Percentiles rank a stretch among this genome's conserved stretches.
phyloP scores from a whole-genome alignment of 768 basidiomycete species.

The Rhodotorula babjevae region DNA sequence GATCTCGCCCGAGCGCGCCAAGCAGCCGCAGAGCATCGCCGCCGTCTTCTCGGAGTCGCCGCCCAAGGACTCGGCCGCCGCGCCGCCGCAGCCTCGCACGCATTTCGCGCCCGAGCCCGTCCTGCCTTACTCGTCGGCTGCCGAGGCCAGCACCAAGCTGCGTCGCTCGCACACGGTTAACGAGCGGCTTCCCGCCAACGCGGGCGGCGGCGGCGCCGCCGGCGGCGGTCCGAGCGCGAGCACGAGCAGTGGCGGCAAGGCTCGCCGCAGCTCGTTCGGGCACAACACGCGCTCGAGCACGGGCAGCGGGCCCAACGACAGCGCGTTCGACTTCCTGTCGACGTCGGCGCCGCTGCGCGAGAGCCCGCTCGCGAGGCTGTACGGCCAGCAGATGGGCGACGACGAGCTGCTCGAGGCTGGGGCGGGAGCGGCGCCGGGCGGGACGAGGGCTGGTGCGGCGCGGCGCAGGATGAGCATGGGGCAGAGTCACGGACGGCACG shows the following conservation, averaged over 20 bases:
- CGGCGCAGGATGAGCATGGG: conserved; percentile 23
- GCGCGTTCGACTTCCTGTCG: conserved; percentile 8
- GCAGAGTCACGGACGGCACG: neutral
- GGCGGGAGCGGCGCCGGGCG: neutral
- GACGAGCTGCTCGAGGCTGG: neutral
- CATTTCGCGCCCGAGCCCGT: neutral
- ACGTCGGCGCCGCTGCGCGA: conserved; percentile 21
- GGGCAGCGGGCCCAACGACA: neutral
- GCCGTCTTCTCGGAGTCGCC: conserved; percentile 1
- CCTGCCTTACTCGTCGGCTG: neutral
- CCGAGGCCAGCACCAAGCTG: neutral
- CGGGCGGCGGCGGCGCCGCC: neutral
- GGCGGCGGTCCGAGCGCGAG: neutral
- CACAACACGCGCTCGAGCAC: neutral
- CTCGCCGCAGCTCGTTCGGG: neutral
- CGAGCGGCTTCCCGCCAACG: conserved; percentile 18
- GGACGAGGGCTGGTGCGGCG: neutral
- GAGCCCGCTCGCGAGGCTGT: conserved; percentile 24
- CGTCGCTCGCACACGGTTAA: neutral
- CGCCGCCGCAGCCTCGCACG: neutral
- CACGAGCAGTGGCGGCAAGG: neutral
- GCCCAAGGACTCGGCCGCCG: neutral
- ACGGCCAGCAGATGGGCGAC: neutral
- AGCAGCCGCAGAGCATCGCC: too few species aligned
- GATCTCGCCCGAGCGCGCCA: neutral